phyloP scores from a whole-genome alignment of 805 yeast species.

The Yarrowia sp. region DNA sequence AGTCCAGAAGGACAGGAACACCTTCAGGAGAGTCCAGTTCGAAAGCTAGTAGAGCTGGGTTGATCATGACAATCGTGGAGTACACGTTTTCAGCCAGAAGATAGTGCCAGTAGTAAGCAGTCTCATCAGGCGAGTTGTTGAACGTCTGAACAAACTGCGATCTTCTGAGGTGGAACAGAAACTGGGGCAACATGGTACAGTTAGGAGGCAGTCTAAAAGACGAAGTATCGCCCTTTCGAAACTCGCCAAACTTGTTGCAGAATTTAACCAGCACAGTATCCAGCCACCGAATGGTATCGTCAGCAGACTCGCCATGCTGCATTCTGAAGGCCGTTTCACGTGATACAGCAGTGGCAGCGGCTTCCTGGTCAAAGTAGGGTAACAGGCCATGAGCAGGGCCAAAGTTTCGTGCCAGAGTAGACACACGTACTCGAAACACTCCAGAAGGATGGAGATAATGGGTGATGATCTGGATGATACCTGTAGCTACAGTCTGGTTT shows the following conservation, averaged over 20 bases:
- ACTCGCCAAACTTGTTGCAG: conserved; percentile 92
- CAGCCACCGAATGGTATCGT: conserved; percentile 87
- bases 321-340: conserved; percentile 85
- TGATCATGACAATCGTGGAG: conserved; percentile 94
- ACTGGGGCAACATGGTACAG: conserved; percentile 90
- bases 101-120: conserved; percentile 93
- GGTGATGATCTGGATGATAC: conserved; percentile 79
- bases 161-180: conserved; percentile 91
- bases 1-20: conserved; percentile 85
- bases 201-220: conserved; percentile 81
- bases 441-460: conserved; percentile 96
- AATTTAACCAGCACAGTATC: conserved; percentile 87
- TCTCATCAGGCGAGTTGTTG: conserved; percentile 98
- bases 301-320: conserved; percentile 68
- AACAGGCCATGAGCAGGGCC: conserved; percentile 50
- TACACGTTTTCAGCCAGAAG: conserved; percentile 87
- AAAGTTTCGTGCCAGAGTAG: conserved; percentile 65
- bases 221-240: conserved; percentile 77
- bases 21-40: conserved; percentile 76
- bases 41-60: conserved; percentile 90
- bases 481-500: conserved; percentile 34
- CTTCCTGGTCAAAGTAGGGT: conserved; percentile 89
- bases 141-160: conserved; percentile 94
- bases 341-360: conserved; percentile 92
- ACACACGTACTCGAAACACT: conserved; percentile 80